Evolutionary conservation across 2,329 filamentous ascomycete genomes (phyloP).

Genomic region (Exophiala viscosa): DNA sequence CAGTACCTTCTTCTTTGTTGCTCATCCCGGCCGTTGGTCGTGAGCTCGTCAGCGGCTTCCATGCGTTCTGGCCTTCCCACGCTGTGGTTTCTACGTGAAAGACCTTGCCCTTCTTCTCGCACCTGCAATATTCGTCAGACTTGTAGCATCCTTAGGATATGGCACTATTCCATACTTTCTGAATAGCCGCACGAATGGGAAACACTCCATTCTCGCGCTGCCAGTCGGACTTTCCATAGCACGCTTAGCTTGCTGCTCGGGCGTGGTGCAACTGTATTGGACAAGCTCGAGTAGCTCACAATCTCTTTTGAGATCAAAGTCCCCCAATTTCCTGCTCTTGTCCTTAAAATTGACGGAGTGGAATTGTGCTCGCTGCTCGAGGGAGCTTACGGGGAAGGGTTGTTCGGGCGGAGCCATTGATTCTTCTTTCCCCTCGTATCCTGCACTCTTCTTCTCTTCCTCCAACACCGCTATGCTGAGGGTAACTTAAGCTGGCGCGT

Average conservation of each 20-base stretch:
- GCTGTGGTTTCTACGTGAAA: constrained; percentile 60
- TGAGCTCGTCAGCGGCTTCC: constrained; percentile 30
- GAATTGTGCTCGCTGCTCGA: constrained; percentile 51
- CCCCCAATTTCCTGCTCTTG: constrained; percentile 51
- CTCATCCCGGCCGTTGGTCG: not conserved
- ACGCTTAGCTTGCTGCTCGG: constrained; percentile 33
- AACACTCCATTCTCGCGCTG: constrained; percentile 43
- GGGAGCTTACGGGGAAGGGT: constrained; percentile 50
- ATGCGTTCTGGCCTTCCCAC: constrained; percentile 50
- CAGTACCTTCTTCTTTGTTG: constrained; percentile 1
- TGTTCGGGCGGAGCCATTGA: constrained; percentile 56
- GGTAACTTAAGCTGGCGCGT: not conserved
- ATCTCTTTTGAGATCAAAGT: constrained; percentile 48
- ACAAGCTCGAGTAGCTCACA: constrained; percentile 58
- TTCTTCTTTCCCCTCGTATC: not conserved
- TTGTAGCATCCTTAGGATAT: not conserved
- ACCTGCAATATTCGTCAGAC: constrained; percentile 9
- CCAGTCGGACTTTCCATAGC: constrained; percentile 11
- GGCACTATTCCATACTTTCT: constrained; percentile 17
- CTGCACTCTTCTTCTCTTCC: not conserved
- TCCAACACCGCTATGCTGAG: not conserved
- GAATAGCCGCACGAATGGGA: constrained; percentile 24
- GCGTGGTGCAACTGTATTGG: constrained; percentile 60
- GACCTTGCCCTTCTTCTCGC: constrained; percentile 23
- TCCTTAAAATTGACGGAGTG: constrained; percentile 43